Evolutionary conservation across 495 filamentous ascomycete genomes (phyloP), one percentile per base, ranked within the genome.

Genomic region (Tuber indicum): DNA sequence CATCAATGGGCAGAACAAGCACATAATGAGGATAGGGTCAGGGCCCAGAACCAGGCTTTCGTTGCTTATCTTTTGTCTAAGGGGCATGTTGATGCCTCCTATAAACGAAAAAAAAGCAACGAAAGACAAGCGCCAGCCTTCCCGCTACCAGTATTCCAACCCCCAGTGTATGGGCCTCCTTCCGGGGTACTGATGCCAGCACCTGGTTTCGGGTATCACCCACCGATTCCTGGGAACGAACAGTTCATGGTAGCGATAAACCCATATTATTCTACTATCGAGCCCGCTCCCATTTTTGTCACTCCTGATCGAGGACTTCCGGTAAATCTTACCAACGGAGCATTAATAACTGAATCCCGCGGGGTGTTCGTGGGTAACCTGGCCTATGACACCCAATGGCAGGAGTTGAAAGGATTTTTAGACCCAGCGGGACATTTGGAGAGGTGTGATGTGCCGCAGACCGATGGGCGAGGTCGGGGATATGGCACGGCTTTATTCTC

Each of bases 361-460:
- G 74, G 79, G 32, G 74, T 82, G 12, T 81, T 82, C 62, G 75
- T 82, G 14, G 75, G 81, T 14, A 78, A 81, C 66, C 46, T 82
- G 43, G 62, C 74, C 42, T 82, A 75, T 47, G 75, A 79, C 39
- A 74, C 80, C 9, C 72, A 66, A 45, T 81, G 79, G 79, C 71
- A 77, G 66, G 79, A 82, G 49, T 70, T 82, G 39, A 82, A 78
- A 46, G 76, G 75, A n/a, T 71, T 71, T 66, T 44, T 82, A 17
- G 41, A 73, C 16, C 41, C 49, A 43, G 80, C 75, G 5, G 79
- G 79, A 42, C 70, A 58, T 52, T 70, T 79, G 39, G 46, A 75
- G 39, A 70, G 74, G 47, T 81, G 80, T 43, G 79, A 82, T 21
- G 76, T 82, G 39, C 79, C 79, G 17, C 66, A 74, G 46, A 39